Evolutionary conservation across 164 flowering plant genomes (phyloP).

Genomic region (Kalanchoe fedtschenkoi): DNA sequence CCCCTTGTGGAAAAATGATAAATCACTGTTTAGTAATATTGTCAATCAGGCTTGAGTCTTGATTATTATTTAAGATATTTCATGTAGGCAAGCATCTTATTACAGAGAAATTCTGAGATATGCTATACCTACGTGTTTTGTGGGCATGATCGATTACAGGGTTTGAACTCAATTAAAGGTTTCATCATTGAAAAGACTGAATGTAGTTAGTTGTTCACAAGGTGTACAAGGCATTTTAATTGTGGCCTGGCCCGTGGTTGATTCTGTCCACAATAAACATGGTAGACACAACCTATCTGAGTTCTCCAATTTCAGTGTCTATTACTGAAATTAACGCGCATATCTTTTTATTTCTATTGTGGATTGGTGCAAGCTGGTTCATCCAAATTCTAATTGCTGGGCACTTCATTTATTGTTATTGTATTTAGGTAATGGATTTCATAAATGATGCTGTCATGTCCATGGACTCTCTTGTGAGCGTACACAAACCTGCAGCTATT

Average conservation of each 20-base stretch:
- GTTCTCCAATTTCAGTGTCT: background rate
- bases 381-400: background rate
- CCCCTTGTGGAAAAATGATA: background rate
- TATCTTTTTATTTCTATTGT: background rate
- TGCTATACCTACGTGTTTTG: too few relatives aligned
- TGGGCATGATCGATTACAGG: too few relatives aligned
- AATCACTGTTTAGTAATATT: background rate
- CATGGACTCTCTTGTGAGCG: slow-evolving; percentile 64
- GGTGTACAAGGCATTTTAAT: too few relatives aligned
- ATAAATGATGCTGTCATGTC: slow-evolving; percentile 81
- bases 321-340: background rate
- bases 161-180: too few relatives aligned
- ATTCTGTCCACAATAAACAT: too few relatives aligned
- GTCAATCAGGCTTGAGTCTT: background rate
- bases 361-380: background rate
- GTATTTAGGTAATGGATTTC: slow-evolving; percentile 82
- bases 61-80: too few relatives aligned
- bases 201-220: too few relatives aligned
- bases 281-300: too few relatives aligned
- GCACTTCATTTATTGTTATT: slow-evolving; percentile 3
- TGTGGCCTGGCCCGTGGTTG: too few relatives aligned
- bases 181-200: too few relatives aligned
- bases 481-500: slow-evolving; percentile 71
- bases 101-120: too few relatives aligned
- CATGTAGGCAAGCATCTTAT: background rate